phyloP scores from a whole-genome alignment of 352 stramenopile species.

The Chrysophaeum taylorii region DNA sequence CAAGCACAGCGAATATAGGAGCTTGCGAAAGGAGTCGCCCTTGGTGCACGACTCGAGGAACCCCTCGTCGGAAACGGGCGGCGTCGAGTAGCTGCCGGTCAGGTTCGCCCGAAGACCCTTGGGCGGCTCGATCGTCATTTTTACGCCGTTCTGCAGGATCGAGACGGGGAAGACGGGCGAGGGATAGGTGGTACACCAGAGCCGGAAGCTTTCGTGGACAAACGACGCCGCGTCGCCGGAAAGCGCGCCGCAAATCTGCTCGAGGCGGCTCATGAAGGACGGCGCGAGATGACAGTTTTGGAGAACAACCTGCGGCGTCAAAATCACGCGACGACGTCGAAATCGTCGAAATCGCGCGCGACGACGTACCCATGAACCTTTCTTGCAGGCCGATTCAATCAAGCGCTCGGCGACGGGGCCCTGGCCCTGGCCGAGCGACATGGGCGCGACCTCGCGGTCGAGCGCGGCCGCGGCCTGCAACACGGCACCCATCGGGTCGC shows the following conservation, averaged over 20 bases:
- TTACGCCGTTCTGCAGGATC: constrained; percentile 87
- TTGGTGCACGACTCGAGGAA: constrained; percentile 65
- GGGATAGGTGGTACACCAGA: constrained; percentile 87
- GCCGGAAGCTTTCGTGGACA: constrained; percentile 71
- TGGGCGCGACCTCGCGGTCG: constrained; percentile 60
- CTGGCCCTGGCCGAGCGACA: constrained; percentile 79
- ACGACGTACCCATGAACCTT: constrained; percentile 66
- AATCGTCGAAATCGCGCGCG: not conserved
- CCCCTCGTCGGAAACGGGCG: constrained; percentile 69
- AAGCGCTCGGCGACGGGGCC: constrained; percentile 74
- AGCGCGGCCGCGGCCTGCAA: constrained; percentile 68
- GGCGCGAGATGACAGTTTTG: constrained; percentile 58
- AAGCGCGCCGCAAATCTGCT: constrained; percentile 61
- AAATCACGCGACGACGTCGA: not conserved
- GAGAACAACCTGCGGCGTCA: too few relatives aligned
- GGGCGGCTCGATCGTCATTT: constrained; percentile 87
- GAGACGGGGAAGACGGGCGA: constrained; percentile 79
- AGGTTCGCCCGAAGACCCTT: constrained; percentile 78
- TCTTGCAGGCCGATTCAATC: constrained; percentile 62
- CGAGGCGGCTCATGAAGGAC: constrained; percentile 82
- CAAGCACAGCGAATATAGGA: constrained; percentile 82
- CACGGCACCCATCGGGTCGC: constrained; percentile 73
- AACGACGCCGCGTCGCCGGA: constrained; percentile 47
- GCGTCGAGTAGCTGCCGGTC: constrained; percentile 71
- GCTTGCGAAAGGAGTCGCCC: constrained; percentile 56